Percentiles rank a stretch among this genome's conserved stretches.
These are phyloP conservation scores for Aphanomyces cochlioides DNA, from an alignment of 352 stramenopile species.

Conservation along the genomic window DNA sequence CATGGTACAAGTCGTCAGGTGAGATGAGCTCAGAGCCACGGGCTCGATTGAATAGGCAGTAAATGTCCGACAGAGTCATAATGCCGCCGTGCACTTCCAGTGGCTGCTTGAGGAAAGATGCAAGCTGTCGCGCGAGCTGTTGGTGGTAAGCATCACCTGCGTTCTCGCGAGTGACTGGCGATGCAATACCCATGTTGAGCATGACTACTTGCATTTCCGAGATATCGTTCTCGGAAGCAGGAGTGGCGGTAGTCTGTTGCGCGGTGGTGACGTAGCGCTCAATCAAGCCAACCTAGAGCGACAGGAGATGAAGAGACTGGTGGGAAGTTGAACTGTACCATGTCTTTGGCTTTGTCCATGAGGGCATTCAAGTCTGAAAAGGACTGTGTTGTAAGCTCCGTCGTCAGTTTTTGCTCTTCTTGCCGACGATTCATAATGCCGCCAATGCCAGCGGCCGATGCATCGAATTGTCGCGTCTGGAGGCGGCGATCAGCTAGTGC, in stretches of 20 bases:
- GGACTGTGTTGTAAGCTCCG: constrained; percentile 65
- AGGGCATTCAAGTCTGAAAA: constrained; percentile 89
- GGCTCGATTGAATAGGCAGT: constrained; percentile 98
- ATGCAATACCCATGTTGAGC: constrained; percentile 92
- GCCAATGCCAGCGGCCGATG: constrained; percentile 71
- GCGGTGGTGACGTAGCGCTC: constrained; percentile 82
- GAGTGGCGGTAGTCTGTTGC: constrained; percentile 32
- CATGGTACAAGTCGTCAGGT: constrained; percentile 95
- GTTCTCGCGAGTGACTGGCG: constrained; percentile 88
- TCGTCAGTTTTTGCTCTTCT: constrained; percentile 75
- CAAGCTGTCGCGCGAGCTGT: constrained; percentile 86
- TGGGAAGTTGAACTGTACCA: constrained; percentile 45
- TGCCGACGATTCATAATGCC: constrained; percentile 77
- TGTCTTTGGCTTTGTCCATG: constrained; percentile 87
- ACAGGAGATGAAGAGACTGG: not conserved
- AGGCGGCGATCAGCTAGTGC: constrained; percentile 68
- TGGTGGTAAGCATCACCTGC: constrained; percentile 86
- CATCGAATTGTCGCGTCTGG: constrained; percentile 72
- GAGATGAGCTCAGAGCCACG: constrained; percentile 96
- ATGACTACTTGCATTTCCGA: constrained; percentile 82
- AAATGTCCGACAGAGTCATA: constrained; percentile 98
- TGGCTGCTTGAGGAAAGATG: constrained; percentile 75
- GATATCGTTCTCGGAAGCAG: constrained; percentile 44
- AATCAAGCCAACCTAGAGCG: constrained; percentile 62
- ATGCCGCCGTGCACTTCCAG: constrained; percentile 92